Percentiles rank a stretch among this genome's conserved stretches.
These are phyloP conservation scores for Amaranthus tricolor DNA, from an alignment of 179 eudicot genomes.

Conservation along the genomic window DNA sequence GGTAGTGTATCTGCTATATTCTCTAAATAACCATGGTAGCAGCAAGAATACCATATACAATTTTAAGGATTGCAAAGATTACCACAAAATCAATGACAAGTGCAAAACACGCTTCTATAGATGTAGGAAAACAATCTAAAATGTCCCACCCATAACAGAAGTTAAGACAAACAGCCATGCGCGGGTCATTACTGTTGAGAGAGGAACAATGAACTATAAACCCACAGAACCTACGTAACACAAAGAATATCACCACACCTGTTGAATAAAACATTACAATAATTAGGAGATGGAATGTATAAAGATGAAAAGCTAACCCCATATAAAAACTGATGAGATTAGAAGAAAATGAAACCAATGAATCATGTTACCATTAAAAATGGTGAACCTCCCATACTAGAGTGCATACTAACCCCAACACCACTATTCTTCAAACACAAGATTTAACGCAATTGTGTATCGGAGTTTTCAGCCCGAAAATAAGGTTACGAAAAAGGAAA, in stretches of 20 bases:
- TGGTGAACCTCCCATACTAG: no score
- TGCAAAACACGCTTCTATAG: slow-evolving; percentile 81
- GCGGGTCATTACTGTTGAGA: slow-evolving; percentile 56
- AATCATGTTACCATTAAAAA: no score
- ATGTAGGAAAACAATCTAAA: slow-evolving; percentile 82
- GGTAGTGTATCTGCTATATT: slow-evolving; percentile 94
- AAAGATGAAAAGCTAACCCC: neutral
- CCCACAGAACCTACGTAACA: no score
- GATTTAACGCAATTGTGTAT: no score
- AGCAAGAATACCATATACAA: slow-evolving; percentile 86
- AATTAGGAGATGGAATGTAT: neutral
- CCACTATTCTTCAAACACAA: no score
- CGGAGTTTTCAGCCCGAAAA: no score
- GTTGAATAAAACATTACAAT: slow-evolving; percentile 12
- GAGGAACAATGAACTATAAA: slow-evolving; percentile 75
- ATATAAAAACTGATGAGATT: no score
- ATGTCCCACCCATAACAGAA: slow-evolving; percentile 92
- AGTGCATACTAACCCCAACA: no score
- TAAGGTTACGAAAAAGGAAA: no score
- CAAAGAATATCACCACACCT: slow-evolving; percentile 79
- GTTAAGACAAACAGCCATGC: slow-evolving; percentile 81
- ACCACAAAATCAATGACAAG: slow-evolving; percentile 68
- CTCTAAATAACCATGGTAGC: slow-evolving; percentile 85
- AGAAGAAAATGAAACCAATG: no score
- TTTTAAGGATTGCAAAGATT: slow-evolving; percentile 79